Conservation (phyloP, 805 yeast species). For the Wickerhamiella musiphila region DNA sequence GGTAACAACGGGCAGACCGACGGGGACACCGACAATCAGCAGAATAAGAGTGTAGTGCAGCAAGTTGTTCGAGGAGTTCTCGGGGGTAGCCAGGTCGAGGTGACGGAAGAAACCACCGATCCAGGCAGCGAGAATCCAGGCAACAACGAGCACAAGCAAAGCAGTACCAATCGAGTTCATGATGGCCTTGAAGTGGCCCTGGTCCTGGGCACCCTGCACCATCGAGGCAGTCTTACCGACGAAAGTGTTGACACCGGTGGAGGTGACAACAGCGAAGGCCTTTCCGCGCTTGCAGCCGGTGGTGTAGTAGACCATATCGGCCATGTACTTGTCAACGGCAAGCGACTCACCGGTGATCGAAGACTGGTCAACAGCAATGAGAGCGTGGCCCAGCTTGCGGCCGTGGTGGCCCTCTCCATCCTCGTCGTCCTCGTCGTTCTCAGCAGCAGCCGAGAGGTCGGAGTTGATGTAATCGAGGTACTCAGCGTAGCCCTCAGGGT, state of each 20-base stretch:
- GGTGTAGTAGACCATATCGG: conserved; percentile 82
- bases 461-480: conserved; percentile 25
- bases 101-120: conserved; percentile 91
- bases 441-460: conserved; percentile 17
- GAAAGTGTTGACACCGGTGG: conserved; percentile 88
- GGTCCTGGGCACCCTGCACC: conserved; percentile 89
- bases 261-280: conserved; percentile 81
- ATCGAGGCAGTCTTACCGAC: conserved; percentile 97
- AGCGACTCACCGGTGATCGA: conserved; percentile 96
- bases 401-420: conserved; percentile 27
- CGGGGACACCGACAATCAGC: conserved; percentile 96
- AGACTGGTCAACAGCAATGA: conserved; percentile 70
- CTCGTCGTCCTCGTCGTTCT: conserved; percentile 15
- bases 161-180: conserved; percentile 94
- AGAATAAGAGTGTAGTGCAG: conserved; percentile 86
- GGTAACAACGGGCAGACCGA: conserved; percentile 95
- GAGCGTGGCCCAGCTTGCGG: conserved; percentile 73
- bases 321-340: conserved; percentile 85
- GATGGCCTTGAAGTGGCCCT: conserved; percentile 96
- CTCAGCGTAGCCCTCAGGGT: conserved; percentile 24
- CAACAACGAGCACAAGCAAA: conserved; percentile 70
- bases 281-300: conserved; percentile 95
- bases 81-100: conserved; percentile 57
- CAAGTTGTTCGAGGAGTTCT: conserved; percentile 28
- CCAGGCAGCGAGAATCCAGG: conserved; percentile 79